These are phyloP conservation scores for Saccharomycopsis hybrid DNA, from an alignment of 1,139 yeast genomes.

Conservation along the genomic window DNA sequence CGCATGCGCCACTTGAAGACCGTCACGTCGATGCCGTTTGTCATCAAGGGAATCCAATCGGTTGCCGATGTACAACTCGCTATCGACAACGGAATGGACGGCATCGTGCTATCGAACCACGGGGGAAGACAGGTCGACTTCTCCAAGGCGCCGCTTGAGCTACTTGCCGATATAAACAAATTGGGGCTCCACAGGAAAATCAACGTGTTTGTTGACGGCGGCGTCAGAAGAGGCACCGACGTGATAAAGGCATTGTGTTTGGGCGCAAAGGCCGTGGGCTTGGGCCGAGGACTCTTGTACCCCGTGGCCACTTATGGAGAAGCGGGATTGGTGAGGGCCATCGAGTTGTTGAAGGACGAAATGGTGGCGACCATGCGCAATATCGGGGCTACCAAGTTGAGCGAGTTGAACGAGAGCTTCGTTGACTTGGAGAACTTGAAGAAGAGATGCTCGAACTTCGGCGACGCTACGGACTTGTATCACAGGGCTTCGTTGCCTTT, in stretches of 20 bases:
- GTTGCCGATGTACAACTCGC: constrained; percentile 49
- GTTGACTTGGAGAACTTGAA: constrained; percentile 33
- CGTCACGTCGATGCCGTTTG: constrained; percentile 42
- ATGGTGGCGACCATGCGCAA: constrained; percentile 84
- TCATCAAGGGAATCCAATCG: constrained; percentile 50
- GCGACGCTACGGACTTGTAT: constrained; percentile 12
- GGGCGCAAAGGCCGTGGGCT: constrained; percentile 31
- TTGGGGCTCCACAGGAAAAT: constrained; percentile 31
- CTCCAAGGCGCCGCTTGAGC: constrained; percentile 47
- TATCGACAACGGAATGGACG: constrained; percentile 45
- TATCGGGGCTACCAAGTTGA: constrained; percentile 65
- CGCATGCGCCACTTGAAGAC: constrained; percentile 32
- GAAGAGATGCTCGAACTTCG: constrained; percentile 7
- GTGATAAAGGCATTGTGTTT: constrained; percentile 33
- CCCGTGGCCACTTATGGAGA: constrained; percentile 43
- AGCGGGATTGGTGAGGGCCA: constrained; percentile 72
- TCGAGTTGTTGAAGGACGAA: constrained; percentile 74
- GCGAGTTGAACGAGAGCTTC: constrained; percentile 51
- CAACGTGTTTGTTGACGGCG: constrained; percentile 45
- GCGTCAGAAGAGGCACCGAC: constrained; percentile 25
- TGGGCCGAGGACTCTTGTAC: constrained; percentile 39
- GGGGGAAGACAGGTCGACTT: constrained; percentile 55
- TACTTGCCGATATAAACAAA: constrained; percentile 45
- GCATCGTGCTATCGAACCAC: constrained; percentile 50
- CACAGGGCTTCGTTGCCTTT: constrained; percentile 12